These are phyloP conservation scores for Stagonosporopsis rhizophila DNA, from an alignment of 2,329 filamentous ascomycete genomes.

Conservation along the genomic window DNA sequence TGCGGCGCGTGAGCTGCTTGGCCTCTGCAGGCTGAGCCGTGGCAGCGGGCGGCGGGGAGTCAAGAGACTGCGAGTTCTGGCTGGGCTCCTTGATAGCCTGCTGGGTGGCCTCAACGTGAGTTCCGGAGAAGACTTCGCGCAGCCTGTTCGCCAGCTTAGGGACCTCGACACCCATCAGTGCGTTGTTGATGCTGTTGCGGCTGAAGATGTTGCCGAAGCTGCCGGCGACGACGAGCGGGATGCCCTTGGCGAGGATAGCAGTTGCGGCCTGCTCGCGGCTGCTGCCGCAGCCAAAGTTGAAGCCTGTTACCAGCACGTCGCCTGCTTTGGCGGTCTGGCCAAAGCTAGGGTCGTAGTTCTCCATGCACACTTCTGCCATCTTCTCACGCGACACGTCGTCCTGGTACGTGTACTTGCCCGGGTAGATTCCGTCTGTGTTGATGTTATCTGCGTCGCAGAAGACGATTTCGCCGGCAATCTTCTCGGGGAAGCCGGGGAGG, in stretches of 20 bases:
- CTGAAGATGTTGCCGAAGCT: conserved; percentile 86
- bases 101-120: conserved; percentile 34
- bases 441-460: conserved; percentile 88
- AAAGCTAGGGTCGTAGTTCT: conserved; percentile 87
- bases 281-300: conserved; percentile 86
- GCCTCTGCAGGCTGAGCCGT: conserved; percentile 51
- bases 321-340: conserved; percentile 66
- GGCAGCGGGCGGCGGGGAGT: conserved; percentile 54
- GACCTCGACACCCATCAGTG: conserved; percentile 74
- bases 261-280: conserved; percentile 89
- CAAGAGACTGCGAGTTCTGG: conserved; percentile 59
- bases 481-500: conserved; percentile 84
- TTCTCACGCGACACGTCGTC: conserved; percentile 76
- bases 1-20: conserved; percentile 72
- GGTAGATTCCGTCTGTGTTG: conserved; percentile 92
- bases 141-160: conserved; percentile 71
- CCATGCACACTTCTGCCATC: conserved; percentile 92
- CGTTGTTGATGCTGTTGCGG: conserved; percentile 81
- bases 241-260: conserved; percentile 79
- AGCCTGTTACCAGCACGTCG: conserved; percentile 85
- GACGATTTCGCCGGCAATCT: conserved; percentile 83
- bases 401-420: conserved; percentile 90
- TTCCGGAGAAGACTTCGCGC: conserved; percentile 63
- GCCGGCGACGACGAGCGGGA: conserved; percentile 79
- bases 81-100: conserved; percentile 59